Evolutionary conservation across 192 early-diverging fungal genomes (phyloP).

Genomic region (Linnemannia exigua): DNA sequence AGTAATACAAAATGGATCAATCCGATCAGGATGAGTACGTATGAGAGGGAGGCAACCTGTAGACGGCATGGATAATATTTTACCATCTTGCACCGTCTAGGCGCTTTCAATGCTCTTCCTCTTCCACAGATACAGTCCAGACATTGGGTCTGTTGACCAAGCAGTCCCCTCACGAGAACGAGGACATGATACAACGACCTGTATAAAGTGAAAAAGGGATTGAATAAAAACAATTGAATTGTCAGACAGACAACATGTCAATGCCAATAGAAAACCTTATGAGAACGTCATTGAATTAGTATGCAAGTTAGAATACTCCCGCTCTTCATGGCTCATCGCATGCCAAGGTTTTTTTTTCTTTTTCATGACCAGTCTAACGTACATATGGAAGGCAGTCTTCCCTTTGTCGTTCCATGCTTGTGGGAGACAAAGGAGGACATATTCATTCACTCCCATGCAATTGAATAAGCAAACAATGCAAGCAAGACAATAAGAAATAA

Average conservation of each 20-base stretch:
- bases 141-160: too few relatives aligned
- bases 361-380: background rate
- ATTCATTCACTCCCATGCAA: background rate
- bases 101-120: background rate
- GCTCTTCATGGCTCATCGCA: background rate
- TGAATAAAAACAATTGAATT: background rate
- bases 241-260: background rate
- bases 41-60: background rate
- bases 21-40: background rate
- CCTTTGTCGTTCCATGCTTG: background rate
- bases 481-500: background rate
- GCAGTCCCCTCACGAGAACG: background rate
- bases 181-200: background rate
- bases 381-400: background rate
- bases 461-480: background rate
- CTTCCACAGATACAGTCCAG: background rate
- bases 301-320: background rate
- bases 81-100: background rate
- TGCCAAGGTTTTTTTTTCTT: background rate
- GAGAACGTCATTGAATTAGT: background rate
- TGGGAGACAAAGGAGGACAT: background rate
- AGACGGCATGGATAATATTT: background rate
- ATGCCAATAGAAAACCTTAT: constrained; percentile 3
- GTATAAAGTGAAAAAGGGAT: background rate
- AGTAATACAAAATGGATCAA: background rate